Base-by-base conservation (phyloP, 164 flowering plant genomes). In the Aristolochia contorta region DNA sequence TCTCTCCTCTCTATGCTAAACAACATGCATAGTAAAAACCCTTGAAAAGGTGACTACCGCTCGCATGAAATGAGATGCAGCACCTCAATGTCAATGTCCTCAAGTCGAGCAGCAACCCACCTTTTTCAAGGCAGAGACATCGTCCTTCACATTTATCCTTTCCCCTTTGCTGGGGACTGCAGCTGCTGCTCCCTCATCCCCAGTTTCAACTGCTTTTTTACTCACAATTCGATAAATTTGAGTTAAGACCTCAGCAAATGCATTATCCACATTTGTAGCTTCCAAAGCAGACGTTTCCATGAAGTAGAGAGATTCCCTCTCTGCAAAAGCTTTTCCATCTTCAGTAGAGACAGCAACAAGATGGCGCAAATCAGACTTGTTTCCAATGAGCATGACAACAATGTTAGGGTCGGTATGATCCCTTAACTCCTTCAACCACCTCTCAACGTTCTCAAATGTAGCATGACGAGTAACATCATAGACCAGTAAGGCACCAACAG, bases 221-320 rank as follows among this genome's bases (percentile, higher is more conserved):
- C 85, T 82, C 47, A 76, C 80, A 20, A 78, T 74, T 4, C 67
- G 82, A 62, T 85, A 77, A 32, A 85, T 85, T 71, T 82, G 84
- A 50, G 79, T 69, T 46, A 85, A 76, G 32, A 83, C 90, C 55
- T 84, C 90, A 21, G 87, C 73, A 25, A 84, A 84, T 14, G 89
- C 86, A 58, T 75, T 78, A 12, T 84, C 89, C 27, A 84, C 89
- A 58, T 84, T 84, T 0, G 73, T 75, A 27, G 89, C 77, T 68
- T 84, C 89, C 55, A 84, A 61, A 15, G 89, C 89, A 45, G 89
- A 84, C 4, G 89, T 84, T 69, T 84, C 89, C 83, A 82, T 82
- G 75, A 82, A 84, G 68, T 70, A 82, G 43, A 82, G 85, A 0
- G 81, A 76, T 59, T 84, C 87, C 51, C 65, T 74, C 77, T 84